These are phyloP conservation scores for Coemansia sp. DNA, from an alignment of 192 early-diverging fungal species.

Conservation along the genomic window DNA sequence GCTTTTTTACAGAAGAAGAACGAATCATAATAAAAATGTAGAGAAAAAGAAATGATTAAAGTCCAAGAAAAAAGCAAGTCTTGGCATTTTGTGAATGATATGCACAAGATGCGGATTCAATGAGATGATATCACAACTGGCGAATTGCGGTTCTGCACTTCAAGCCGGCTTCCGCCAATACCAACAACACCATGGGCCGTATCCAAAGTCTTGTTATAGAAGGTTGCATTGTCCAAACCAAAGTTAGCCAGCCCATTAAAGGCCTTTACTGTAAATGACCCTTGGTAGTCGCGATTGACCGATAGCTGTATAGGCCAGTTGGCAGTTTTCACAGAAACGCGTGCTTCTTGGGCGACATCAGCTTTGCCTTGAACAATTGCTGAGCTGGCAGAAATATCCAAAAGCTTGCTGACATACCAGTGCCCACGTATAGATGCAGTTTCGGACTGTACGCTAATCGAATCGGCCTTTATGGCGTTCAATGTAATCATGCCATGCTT, in stretches of 20 bases:
- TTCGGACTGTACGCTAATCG: not conserved
- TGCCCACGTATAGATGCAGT: conserved; percentile 1
- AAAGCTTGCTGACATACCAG: not conserved
- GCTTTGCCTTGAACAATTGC: conserved; percentile 3
- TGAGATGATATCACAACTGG: not conserved
- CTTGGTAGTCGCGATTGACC: not conserved
- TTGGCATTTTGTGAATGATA: no score
- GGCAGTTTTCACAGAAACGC: not conserved
- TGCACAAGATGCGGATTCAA: not conserved
- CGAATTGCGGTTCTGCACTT: not conserved
- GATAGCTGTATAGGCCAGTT: conserved; percentile 7
- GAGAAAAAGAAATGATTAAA: not conserved
- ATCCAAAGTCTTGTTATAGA: not conserved
- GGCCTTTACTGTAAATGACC: not conserved
- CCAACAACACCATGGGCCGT: not conserved
- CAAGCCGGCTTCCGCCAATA: not conserved
- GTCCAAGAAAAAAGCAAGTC: no score
- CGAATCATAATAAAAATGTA: not conserved
- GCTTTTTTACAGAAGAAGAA: no score
- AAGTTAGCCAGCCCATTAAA: not conserved
- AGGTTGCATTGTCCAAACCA: not conserved
- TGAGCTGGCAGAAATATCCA: not conserved
- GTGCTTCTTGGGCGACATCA: not conserved
- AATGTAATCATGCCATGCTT: not conserved
- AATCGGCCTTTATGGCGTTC: not conserved